Percentiles rank a stretch among this genome's conserved stretches.
Conservation (phyloP, 129 eudicot genomes). For the Tagetes patula region DNA sequence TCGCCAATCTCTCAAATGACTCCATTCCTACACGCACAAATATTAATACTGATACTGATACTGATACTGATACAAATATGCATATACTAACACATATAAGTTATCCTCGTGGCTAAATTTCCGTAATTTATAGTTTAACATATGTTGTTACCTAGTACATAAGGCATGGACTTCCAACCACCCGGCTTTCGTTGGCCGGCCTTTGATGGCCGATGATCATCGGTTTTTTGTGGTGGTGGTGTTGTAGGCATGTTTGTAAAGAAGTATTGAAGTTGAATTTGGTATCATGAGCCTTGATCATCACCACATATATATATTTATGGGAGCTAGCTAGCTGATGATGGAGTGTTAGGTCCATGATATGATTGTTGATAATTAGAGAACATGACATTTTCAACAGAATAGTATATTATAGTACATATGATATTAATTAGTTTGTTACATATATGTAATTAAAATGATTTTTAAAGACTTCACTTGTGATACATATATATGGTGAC, state of each 20-base stretch:
- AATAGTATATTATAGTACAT: no score
- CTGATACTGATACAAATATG: background rate
- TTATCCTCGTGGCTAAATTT: no score
- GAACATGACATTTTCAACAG: background rate
- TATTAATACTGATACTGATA: no score
- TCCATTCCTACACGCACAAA: conserved; percentile 60
- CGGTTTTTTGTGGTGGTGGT: background rate
- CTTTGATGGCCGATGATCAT: background rate
- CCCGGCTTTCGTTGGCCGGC: conserved; percentile 49
- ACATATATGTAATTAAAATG: background rate
- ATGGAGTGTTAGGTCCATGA: background rate
- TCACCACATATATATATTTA: background rate
- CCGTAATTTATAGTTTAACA: background rate
- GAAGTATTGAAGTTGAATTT: background rate
- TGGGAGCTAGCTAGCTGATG: background rate
- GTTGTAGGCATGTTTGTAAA: background rate
- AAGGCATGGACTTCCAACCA: conserved; percentile 91
- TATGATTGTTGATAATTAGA: background rate
- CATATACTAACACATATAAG: no score
- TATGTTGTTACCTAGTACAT: conserved; percentile 46
- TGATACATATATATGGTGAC: background rate
- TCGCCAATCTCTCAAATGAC: conserved; percentile 80
- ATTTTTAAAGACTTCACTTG: background rate
- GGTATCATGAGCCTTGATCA: background rate
- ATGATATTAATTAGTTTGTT: no score